These are phyloP conservation scores for Cymodocea nodosa DNA, from an alignment of 116 monocot genomes.

Conservation along the genomic window DNA sequence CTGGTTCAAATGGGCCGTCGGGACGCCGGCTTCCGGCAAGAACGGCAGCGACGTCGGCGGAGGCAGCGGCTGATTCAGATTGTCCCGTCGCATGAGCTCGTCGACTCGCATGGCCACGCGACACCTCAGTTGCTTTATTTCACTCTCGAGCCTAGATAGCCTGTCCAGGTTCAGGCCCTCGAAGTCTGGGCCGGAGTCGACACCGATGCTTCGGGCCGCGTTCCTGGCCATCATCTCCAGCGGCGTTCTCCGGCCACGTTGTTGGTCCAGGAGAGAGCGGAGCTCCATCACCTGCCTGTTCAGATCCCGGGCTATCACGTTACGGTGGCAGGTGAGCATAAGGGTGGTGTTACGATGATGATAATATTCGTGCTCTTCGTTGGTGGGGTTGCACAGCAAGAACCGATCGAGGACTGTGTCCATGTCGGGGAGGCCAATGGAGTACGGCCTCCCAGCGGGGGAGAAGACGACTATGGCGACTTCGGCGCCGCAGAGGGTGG, in stretches of 20 bases:
- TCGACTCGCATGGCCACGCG: neutral
- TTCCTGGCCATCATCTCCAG: neutral
- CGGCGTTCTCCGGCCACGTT: neutral
- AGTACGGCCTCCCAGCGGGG: conserved; percentile 7
- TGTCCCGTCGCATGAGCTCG: too few species aligned
- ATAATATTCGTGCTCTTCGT: neutral
- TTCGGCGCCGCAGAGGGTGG: conserved; percentile 12
- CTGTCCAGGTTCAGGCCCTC: neutral
- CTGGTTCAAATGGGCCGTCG: neutral
- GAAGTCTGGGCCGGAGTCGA: neutral
- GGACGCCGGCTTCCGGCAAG: neutral
- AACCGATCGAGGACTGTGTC: conserved; percentile 3
- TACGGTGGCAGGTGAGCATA: neutral
- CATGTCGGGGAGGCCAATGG: conserved; percentile 7
- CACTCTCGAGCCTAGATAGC: neutral
- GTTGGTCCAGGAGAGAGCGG: neutral
- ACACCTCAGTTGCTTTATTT: neutral
- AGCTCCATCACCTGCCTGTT: conserved; percentile 2
- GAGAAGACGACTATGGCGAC: conserved; percentile 9
- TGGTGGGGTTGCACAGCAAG: neutral
- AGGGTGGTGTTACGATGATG: neutral
- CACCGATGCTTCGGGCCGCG: neutral
- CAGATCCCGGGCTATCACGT: neutral
- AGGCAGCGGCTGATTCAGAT: neutral
- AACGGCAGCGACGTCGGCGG: neutral